Evolutionary conservation across 2,329 filamentous ascomycete genomes (phyloP), one percentile per base, ranked within the genome.

Genomic region (Talaromyces sp.): DNA sequence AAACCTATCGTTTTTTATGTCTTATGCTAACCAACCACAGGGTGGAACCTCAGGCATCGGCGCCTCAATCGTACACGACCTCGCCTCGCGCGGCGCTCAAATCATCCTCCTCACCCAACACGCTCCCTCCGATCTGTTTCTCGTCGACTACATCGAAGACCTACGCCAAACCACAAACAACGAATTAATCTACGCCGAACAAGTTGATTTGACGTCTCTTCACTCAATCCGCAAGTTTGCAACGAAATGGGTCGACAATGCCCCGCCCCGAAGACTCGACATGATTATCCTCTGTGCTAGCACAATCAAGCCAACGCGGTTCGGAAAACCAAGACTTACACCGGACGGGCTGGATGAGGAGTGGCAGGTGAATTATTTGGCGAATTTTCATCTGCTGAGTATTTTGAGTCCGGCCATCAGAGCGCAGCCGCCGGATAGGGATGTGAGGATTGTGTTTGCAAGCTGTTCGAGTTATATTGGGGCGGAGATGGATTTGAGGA

Each of bases 241-340:
- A 13, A 99, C 95, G 0, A 94, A 92, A 81, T 99, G 96, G 94
- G 92, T 99, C 69, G 94, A 99, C 77, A 98, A 97, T 77, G 87
- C 91, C 25, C 94, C 95, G 2, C 92, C 93, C 9, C 85, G 96
- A 64, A 85, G 96, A 57, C 82, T 99, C 7, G 95, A 99, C 77
- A 93, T 94, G 88, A 82, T 99, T 56, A 86, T 99, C 22, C 84
- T 99, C 19, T 97, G 93, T 76, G 95, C 90, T 10, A 90, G 90
- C 52, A 90, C 89, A 0, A 81, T 93, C 69, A 2, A 85, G 85
- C 11, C 90, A 2, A 64, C 73, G 2, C 56, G 88, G 1, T 83
- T 85, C 5, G 79, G 82, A 68, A 82, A 86, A 33, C 80, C 77
- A 1, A 81, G 86, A 69, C 9, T 64, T 19, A 96, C 93, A 0